A percentile compares a stretch with the other conserved stretches of the same genome.
phyloP scores from a whole-genome alignment of 2,329 filamentous ascomycete species.

The Amphichorda felina region DNA sequence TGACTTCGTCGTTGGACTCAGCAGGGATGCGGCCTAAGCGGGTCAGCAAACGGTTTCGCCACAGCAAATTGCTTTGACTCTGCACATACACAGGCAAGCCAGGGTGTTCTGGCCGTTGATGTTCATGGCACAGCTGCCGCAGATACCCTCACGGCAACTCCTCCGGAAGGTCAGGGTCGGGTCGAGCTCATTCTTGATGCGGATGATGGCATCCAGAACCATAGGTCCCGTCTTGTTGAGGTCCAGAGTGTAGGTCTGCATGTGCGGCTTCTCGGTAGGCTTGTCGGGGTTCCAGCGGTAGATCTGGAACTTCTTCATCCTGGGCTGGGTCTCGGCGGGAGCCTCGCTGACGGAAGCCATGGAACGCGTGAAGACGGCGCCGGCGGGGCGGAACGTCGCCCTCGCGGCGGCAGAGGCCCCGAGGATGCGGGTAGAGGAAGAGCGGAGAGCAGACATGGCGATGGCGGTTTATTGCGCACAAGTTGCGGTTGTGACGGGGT shows the following conservation, averaged over 20 bases:
- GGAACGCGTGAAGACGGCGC: constrained; percentile 32
- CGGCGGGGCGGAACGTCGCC: constrained; percentile 25
- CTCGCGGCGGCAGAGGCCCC: constrained; percentile 24
- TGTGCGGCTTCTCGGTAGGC: constrained; percentile 82
- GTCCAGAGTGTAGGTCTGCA: constrained; percentile 92
- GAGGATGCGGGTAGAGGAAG: constrained; percentile 38
- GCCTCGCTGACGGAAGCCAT: constrained; percentile 48
- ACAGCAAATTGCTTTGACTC: constrained; percentile 1
- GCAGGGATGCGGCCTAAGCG: constrained; percentile 76
- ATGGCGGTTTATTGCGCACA: too few relatives aligned
- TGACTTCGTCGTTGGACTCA: constrained; percentile 67
- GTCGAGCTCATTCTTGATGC: constrained; percentile 98
- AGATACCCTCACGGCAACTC: constrained; percentile 96
- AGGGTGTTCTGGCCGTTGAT: constrained; percentile 98
- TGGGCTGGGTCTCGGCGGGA: constrained; percentile 49
- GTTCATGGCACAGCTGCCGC: constrained; percentile 98
- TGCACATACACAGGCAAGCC: constrained; percentile 88
- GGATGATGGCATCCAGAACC: constrained; percentile 91
- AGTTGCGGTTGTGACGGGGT: too few relatives aligned
- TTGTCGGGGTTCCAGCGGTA: constrained; percentile 98
- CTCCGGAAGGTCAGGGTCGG: constrained; percentile 92
- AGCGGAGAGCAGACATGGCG: constrained; percentile 51
- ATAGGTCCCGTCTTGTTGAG: constrained; percentile 99
- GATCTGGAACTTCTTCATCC: constrained; percentile 91
- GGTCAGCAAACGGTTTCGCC: too few relatives aligned